These are phyloP conservation scores for Juncus inflexus DNA, from an alignment of 176 grass and related monocot species.

Conservation along the genomic window DNA sequence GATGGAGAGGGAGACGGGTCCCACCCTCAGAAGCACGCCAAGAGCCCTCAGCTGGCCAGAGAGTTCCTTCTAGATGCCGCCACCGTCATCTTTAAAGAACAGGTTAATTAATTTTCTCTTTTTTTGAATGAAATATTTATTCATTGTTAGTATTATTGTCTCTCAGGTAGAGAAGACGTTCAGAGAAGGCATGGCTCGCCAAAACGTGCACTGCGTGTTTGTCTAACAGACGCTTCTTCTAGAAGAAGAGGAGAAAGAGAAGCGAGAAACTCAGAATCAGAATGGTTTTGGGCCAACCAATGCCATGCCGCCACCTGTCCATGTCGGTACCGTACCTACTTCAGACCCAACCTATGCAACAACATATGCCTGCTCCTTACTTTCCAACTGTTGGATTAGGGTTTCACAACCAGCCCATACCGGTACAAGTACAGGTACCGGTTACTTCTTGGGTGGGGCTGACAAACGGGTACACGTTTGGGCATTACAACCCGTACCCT, in stretches of 20 bases:
- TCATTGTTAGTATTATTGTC: not conserved
- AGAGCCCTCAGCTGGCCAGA: constrained; percentile 93
- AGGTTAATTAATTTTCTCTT: constrained; percentile 33
- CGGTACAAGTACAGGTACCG: not conserved
- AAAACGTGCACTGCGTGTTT: constrained; percentile 97
- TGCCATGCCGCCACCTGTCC: constrained; percentile 12
- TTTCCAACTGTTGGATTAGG: constrained; percentile 47
- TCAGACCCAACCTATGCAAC: constrained; percentile 14
- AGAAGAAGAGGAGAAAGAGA: constrained; percentile 98
- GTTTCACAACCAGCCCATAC: constrained; percentile 33
- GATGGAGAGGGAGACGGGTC: too few species aligned
- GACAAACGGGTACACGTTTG: constrained; percentile 59
- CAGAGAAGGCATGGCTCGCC: constrained; percentile 86
- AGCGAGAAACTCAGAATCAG: constrained; percentile 39
- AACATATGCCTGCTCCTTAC: constrained; percentile 34
- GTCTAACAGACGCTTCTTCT: constrained; percentile 84
- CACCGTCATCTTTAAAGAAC: constrained; percentile 95
- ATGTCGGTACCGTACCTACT: constrained; percentile 1
- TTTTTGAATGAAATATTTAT: not conserved
- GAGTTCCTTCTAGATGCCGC: constrained; percentile 97
- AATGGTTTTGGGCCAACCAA: not conserved
- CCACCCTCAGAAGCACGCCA: too few species aligned
- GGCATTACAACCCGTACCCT: constrained; percentile 32
- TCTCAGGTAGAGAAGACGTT: constrained; percentile 88
- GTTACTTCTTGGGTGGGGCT: constrained; percentile 45